phyloP scores from a whole-genome alignment of 345 rosid genomes.

The Aethionema arabicum region DNA sequence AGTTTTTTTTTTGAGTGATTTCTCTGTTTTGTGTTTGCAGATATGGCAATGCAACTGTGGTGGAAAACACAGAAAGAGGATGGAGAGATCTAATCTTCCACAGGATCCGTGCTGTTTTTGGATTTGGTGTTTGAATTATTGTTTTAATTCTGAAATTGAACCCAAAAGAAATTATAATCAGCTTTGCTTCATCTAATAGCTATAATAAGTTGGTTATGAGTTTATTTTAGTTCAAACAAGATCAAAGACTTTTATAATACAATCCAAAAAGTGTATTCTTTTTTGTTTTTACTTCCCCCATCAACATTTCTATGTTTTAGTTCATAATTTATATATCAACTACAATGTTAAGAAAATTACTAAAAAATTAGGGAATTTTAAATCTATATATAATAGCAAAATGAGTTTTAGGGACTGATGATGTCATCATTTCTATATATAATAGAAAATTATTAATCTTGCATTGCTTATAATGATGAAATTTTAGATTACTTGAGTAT shows the following conservation, averaged over 20 bases:
- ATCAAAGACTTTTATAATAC: conserved; percentile 6
- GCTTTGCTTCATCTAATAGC: conserved; percentile 19
- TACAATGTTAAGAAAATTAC: no score
- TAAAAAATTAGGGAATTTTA: no score
- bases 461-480: no score
- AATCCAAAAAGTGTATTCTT: conserved; percentile 25
- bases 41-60: conserved; percentile 92
- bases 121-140: conserved; percentile 65
- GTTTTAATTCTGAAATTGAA: conserved; percentile 14
- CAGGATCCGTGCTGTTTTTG: conserved; percentile 83
- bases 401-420: no score
- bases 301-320: no score
- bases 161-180: conserved; percentile 14
- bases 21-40: conserved; percentile 42
- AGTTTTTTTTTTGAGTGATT: neutral
- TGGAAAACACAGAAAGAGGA: conserved; percentile 93
- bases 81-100: conserved; percentile 93
- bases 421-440: no score
- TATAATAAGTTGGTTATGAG: conserved; percentile 12
- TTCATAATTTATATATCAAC: no score
- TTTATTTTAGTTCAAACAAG: conserved; percentile 17
- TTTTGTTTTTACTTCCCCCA: neutral
- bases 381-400: no score
- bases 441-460: no score
- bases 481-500: no score